These are phyloP conservation scores for Myxozyma melibiosi DNA, from an alignment of 805 yeast genomes.

Conservation along the genomic window DNA sequence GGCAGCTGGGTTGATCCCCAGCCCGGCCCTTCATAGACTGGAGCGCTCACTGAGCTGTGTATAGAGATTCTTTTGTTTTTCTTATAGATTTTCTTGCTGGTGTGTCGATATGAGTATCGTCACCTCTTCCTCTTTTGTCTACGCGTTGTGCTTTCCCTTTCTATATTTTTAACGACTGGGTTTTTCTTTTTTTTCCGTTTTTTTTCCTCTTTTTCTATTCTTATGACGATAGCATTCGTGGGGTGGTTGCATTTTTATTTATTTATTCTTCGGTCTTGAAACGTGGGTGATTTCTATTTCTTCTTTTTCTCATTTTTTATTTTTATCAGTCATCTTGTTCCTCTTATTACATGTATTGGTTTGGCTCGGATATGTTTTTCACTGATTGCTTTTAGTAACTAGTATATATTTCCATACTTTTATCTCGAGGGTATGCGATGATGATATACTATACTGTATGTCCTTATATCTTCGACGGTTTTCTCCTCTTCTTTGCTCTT, in stretches of 20 bases:
- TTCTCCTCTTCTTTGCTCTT: neutral
- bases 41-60: neutral
- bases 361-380: neutral
- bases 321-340: neutral
- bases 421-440: too few relatives aligned
- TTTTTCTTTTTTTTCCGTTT: neutral
- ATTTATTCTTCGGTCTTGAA: neutral
- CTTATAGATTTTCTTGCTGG: neutral
- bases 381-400: neutral
- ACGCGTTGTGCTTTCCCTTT: neutral
- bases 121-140: neutral
- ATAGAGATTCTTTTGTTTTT: neutral
- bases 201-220: too few relatives aligned
- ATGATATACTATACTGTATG: neutral
- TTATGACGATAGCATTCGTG: too few relatives aligned
- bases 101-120: neutral
- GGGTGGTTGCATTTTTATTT: neutral
- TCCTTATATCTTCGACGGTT: neutral
- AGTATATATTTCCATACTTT: slow-evolving; percentile 1
- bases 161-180: neutral
- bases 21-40: slow-evolving; percentile 29
- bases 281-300: neutral
- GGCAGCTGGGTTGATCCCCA: slow-evolving; percentile 34
- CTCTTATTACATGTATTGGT: neutral
- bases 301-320: neutral